phyloP scores from a whole-genome alignment of 805 yeast species.

The Ogataea parapolymorpha region DNA sequence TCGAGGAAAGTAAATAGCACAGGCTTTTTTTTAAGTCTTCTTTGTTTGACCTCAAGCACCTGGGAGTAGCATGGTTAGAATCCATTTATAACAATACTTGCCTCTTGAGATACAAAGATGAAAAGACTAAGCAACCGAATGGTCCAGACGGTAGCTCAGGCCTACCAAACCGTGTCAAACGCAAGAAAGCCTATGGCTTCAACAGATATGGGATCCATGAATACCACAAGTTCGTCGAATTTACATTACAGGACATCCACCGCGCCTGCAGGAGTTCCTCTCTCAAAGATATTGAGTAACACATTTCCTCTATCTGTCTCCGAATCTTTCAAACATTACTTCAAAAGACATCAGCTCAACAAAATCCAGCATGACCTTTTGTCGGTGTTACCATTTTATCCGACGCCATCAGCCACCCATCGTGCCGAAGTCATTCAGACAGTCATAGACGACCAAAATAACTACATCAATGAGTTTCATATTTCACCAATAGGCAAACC shows the following conservation, averaged over 20 bases:
- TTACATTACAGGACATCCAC: slow-evolving; percentile 47
- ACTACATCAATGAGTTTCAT: slow-evolving; percentile 73
- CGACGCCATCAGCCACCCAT: slow-evolving; percentile 48
- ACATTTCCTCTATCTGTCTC: slow-evolving; percentile 55
- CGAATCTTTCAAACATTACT: slow-evolving; percentile 54
- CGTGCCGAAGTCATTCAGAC: slow-evolving; percentile 49
- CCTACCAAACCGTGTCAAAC: slow-evolving; percentile 14
- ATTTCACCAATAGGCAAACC: slow-evolving; percentile 39
- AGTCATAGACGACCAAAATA: slow-evolving; percentile 42
- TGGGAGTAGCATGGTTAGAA: slow-evolving; percentile 4
- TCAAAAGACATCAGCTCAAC: slow-evolving; percentile 26
- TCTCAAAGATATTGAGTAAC: slow-evolving; percentile 48
- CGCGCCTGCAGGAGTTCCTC: slow-evolving; percentile 66
- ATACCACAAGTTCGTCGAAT: background rate
- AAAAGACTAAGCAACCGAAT: slow-evolving; percentile 10
- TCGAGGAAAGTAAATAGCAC: background rate
- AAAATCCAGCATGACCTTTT: slow-evolving; percentile 45
- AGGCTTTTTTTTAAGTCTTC: background rate
- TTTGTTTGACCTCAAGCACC: slow-evolving; percentile 6
- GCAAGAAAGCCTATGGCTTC: slow-evolving; percentile 12
- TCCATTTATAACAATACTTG: background rate
- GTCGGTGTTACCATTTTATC: slow-evolving; percentile 53
- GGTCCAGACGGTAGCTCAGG: slow-evolving; percentile 13
- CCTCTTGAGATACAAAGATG: slow-evolving; percentile 3
- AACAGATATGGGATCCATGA: slow-evolving; percentile 1